Percentiles rank a stretch among this genome's conserved stretches.
Evolutionary conservation across 2,329 filamentous ascomycete species (phyloP).

Genomic region (Pseudogymnoascus sp.): DNA sequence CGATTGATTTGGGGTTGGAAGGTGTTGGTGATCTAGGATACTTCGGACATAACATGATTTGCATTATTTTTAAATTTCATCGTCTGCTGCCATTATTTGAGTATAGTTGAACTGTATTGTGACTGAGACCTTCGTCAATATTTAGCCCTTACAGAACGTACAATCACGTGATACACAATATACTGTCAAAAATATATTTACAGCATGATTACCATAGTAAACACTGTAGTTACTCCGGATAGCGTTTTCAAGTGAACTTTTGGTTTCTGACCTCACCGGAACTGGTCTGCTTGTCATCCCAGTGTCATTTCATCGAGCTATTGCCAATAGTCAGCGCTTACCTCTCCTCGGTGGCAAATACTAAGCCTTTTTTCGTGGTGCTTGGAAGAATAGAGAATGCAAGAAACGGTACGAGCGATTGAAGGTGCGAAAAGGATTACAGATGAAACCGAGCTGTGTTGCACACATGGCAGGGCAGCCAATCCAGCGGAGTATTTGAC

Average conservation of each 20-base stretch:
- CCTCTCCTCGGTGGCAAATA: not conserved
- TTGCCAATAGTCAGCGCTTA: not conserved
- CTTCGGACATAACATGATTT: not conserved
- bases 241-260: not conserved
- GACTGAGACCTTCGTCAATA: not conserved
- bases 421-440: not conserved
- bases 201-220: not conserved
- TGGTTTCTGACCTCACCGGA: not conserved
- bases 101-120: not conserved
- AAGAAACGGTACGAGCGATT: not conserved
- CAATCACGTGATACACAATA: not conserved
- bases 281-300: not conserved
- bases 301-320: not conserved
- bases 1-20: not conserved
- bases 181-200: slow-evolving; percentile 5
- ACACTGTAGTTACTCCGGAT: not conserved
- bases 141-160: not conserved
- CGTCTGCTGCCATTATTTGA: not conserved
- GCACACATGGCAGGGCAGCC: not conserved
- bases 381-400: not conserved
- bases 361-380: not conserved
- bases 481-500: not conserved
- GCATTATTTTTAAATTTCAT: not conserved
- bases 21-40: slow-evolving; percentile 2
- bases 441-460: not conserved